These are phyloP conservation scores for Neospermospora avenae DNA, from an alignment of 2,329 filamentous ascomycete genomes.

Conservation along the genomic window DNA sequence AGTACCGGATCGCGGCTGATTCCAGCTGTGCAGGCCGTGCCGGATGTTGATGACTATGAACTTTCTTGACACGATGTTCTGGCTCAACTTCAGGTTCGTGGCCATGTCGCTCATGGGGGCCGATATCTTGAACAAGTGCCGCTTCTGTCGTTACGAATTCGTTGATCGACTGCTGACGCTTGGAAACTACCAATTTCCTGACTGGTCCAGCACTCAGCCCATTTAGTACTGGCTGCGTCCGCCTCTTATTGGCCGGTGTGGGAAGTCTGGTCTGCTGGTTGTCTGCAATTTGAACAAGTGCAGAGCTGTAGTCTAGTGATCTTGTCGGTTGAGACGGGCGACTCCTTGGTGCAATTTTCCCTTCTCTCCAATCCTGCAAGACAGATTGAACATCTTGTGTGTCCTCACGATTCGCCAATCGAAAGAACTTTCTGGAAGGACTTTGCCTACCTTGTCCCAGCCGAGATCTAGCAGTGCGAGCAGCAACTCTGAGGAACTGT, in stretches of 20 bases:
- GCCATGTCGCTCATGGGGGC: neutral
- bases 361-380: constrained; percentile 52
- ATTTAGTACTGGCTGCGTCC: neutral
- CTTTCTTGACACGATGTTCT: constrained; percentile 6
- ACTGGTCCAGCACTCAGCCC: neutral
- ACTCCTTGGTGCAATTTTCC: constrained; percentile 26
- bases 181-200: constrained; percentile 26
- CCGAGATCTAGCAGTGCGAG: constrained; percentile 50
- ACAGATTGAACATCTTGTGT: constrained; percentile 54
- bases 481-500: constrained; percentile 58
- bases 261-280: constrained; percentile 25
- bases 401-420: constrained; percentile 58
- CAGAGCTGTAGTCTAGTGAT: neutral
- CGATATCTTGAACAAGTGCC: neutral
- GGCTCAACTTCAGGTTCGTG: constrained; percentile 1
- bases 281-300: constrained; percentile 20
- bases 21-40: constrained; percentile 55
- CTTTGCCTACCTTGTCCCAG: constrained; percentile 51
- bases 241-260: neutral
- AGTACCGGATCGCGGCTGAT: constrained; percentile 39
- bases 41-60: constrained; percentile 20
- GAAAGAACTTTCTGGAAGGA: constrained; percentile 54
- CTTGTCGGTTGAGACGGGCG: neutral
- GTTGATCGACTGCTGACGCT: constrained; percentile 29
- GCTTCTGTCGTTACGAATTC: constrained; percentile 32